Evolutionary conservation across 2,329 filamentous ascomycete genomes (phyloP), one percentile per base, ranked within the genome.

Genomic region (Penicillium sp.): DNA sequence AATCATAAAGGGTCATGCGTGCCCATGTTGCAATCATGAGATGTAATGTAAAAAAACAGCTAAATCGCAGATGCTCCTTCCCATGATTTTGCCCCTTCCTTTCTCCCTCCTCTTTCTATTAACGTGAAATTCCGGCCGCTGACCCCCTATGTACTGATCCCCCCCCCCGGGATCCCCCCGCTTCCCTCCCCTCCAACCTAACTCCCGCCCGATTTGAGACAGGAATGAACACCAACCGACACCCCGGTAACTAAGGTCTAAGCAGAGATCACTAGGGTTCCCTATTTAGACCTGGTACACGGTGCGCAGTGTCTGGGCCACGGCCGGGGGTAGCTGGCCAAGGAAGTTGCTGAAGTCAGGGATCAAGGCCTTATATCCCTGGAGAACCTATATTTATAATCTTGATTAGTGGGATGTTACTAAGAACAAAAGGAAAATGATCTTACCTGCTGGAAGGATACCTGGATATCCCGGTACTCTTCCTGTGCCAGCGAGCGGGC

Each of bases 371-470:
- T 77, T 77, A 61, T 80, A 80, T 29, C 78, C 77, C 70, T 78
- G 75, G 53, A 80, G 69, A 49, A 76, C 76, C 76, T 78, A 50
- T 31, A 23, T 13, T 50, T 9, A 45, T 19, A 4, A 12, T 42
- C 49, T 43, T 58, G 48, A 42, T 48, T 36, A 19, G n/a, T 38
- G 43, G 17, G 42, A 25, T 12, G 2, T 36, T 17, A 10, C 45
- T 36, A 36, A 25, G 6, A 41, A 53, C 19, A 8, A n/a, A 45
- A 19, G 21, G 17, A 19, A n/a, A 12, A 17, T 53, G 2, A 38
- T 75, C 85, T 79, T 74, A 93, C 91, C 76, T 89, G 86, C 70
- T 90, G 86, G 75, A 96, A 96, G 39, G 87, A 85, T 53, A 86
- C 83, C 57, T 89, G 84, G 53, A 91, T 79, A 58, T 88, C 86